Evolutionary conservation across 257 asterid species (phyloP).

Genomic region (Solanum arcanum): DNA sequence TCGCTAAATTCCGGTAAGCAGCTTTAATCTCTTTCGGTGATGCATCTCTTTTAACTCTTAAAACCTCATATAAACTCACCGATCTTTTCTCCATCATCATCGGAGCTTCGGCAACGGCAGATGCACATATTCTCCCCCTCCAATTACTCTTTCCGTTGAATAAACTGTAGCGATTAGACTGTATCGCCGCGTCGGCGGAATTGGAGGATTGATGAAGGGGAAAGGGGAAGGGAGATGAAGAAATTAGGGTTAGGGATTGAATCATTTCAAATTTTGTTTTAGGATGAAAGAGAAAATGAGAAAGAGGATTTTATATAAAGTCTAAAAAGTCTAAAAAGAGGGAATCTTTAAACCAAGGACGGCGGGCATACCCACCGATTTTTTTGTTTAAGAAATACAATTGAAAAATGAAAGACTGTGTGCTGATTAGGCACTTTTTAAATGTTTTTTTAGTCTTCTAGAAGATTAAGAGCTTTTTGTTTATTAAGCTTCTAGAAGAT

Average conservation of each 20-base stretch:
- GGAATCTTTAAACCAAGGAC: not conserved
- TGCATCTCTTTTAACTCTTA: conserved; percentile 51
- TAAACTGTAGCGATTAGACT: not conserved
- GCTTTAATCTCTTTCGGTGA: conserved; percentile 67
- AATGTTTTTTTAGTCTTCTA: not conserved
- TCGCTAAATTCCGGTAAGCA: conserved; percentile 80
- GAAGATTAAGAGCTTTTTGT: not conserved
- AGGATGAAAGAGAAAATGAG: not conserved
- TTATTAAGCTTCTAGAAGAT: not conserved
- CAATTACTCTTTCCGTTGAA: not conserved
- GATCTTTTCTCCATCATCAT: conserved; percentile 6
- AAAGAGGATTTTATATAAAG: not conserved
- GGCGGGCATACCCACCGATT: not conserved
- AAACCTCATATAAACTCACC: conserved; percentile 54
- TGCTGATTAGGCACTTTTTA: not conserved
- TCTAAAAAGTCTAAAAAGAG: not conserved
- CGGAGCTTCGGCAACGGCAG: not conserved
- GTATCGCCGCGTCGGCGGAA: not conserved
- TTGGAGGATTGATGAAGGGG: not conserved
- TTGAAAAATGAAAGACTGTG: not conserved
- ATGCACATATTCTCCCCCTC: not conserved
- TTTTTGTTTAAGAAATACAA: not conserved
- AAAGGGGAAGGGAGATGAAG: not conserved
- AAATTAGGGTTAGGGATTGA: not conserved
- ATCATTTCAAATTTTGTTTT: not conserved